phyloP scores from a whole-genome alignment of 257 asterid genomes.

The Penstemon newberryi region DNA sequence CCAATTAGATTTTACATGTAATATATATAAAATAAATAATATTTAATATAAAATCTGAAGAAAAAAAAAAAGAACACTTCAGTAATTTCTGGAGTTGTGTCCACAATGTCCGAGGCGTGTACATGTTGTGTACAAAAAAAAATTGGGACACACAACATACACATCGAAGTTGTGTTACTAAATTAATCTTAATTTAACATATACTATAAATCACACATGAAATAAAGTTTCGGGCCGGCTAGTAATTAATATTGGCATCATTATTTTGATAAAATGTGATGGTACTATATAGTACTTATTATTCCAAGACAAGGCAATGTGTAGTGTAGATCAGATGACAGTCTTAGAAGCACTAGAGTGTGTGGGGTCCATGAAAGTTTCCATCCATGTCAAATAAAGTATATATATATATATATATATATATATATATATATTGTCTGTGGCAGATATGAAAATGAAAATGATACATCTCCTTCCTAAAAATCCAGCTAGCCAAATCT shows the following conservation, averaged over 20 bases:
- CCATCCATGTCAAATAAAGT: conserved; percentile 49
- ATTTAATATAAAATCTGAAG: too few relatives aligned
- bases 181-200: too few relatives aligned
- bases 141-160: too few relatives aligned
- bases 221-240: too few relatives aligned
- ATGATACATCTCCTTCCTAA: conserved; percentile 23
- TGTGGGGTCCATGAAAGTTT: conserved; percentile 44
- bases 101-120: too few relatives aligned
- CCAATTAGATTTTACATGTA: too few relatives aligned
- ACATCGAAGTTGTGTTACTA: too few relatives aligned
- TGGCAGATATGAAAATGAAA: conserved; percentile 23
- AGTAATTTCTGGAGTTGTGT: too few relatives aligned
- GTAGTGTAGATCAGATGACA: not conserved
- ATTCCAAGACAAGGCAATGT: conserved; percentile 12
- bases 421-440: not conserved
- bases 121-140: too few relatives aligned
- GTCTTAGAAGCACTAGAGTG: conserved; percentile 26
- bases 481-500: conserved; percentile 37
- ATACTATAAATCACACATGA: too few relatives aligned
- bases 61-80: too few relatives aligned
- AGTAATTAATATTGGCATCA: not conserved
- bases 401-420: not conserved
- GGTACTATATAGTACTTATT: not conserved
- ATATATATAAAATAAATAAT: too few relatives aligned
- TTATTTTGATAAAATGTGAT: not conserved